Conservation (phyloP, 2,329 filamentous ascomycete genomes). For the Beauveria caledonica region DNA sequence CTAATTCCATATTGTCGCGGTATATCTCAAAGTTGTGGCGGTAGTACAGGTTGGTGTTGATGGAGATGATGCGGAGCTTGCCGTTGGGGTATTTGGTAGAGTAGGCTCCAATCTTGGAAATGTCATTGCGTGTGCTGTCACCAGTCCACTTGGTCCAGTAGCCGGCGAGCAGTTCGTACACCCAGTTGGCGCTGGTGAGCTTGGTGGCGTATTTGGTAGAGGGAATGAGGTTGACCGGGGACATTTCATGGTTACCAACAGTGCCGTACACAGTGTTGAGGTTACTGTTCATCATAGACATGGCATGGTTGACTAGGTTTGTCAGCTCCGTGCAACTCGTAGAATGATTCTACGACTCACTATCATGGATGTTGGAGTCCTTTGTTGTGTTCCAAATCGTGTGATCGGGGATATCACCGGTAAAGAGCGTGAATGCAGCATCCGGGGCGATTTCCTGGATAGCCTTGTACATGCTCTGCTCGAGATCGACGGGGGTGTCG, state of each 20-base stretch:
- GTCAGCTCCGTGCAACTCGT: background rate
- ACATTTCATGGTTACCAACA: slow-evolving; percentile 49
- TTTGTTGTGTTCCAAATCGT: slow-evolving; percentile 38
- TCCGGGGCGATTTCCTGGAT: slow-evolving; percentile 39
- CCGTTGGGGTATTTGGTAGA: slow-evolving; percentile 35
- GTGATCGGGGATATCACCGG: slow-evolving; percentile 50
- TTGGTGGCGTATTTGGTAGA: slow-evolving; percentile 28
- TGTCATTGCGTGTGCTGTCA: slow-evolving; percentile 20
- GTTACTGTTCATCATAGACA: slow-evolving; percentile 34
- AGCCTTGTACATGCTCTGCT: slow-evolving; percentile 46
- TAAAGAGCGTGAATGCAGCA: slow-evolving; percentile 48
- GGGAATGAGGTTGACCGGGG: slow-evolving; percentile 44
- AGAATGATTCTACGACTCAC: slow-evolving; percentile 15
- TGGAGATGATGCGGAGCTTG: slow-evolving; percentile 48
- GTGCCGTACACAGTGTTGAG: slow-evolving; percentile 42
- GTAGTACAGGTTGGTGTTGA: slow-evolving; percentile 54
- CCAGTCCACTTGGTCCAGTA: slow-evolving; percentile 43
- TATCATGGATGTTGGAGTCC: slow-evolving; percentile 23
- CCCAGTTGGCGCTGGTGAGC: slow-evolving; percentile 35
- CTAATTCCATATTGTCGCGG: slow-evolving; percentile 37
- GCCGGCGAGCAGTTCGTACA: slow-evolving; percentile 40
- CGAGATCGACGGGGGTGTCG: slow-evolving; percentile 41
- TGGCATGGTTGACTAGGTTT: slow-evolving; percentile 34
- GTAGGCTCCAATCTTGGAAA: slow-evolving; percentile 39
- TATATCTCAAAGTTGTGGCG: slow-evolving; percentile 50